phyloP scores from a whole-genome alignment of 2,329 filamentous ascomycete species.

The Aspergillus japonicus region DNA sequence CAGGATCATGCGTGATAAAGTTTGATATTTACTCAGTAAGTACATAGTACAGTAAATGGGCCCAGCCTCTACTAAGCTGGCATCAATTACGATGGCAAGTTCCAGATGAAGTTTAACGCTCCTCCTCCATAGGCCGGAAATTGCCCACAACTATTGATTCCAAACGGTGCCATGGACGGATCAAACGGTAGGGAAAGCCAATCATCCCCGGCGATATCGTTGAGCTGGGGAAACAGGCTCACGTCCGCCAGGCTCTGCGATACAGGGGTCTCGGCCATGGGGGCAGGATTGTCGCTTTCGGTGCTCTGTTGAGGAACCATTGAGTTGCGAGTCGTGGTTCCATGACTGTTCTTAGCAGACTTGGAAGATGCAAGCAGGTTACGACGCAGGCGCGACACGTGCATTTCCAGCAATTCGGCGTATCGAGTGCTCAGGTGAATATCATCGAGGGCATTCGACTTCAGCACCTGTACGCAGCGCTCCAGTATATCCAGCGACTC shows the following conservation, averaged over 20 bases:
- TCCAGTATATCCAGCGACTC: slow-evolving; percentile 51
- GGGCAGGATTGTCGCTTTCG: slow-evolving; percentile 21
- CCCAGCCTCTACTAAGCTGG: not conserved
- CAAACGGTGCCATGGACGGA: slow-evolving; percentile 46
- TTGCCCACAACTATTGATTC: slow-evolving; percentile 37
- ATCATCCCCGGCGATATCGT: slow-evolving; percentile 37
- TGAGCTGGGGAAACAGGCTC: slow-evolving; percentile 30
- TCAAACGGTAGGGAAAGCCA: slow-evolving; percentile 46
- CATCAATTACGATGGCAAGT: slow-evolving; percentile 34
- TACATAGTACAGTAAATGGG: not conserved
- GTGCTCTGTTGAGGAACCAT: slow-evolving; percentile 30
- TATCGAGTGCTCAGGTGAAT: slow-evolving; percentile 54
- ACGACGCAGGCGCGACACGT: slow-evolving; percentile 42
- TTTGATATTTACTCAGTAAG: not conserved
- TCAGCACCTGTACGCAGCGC: slow-evolving; percentile 49
- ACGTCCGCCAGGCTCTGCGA: slow-evolving; percentile 29
- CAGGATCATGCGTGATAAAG: not conserved
- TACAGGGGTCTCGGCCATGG: slow-evolving; percentile 19
- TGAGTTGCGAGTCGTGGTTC: slow-evolving; percentile 28
- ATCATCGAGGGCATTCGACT: slow-evolving; percentile 51
- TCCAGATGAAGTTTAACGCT: slow-evolving; percentile 46
- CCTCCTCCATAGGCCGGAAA: slow-evolving; percentile 43
- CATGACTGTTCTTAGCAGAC: slow-evolving; percentile 26
- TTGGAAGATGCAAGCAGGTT: slow-evolving; percentile 39
- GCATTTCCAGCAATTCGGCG: slow-evolving; percentile 50